Percentiles rank a stretch among this genome's conserved stretches.
Conservation (phyloP, 2,329 filamentous ascomycete species). For the Ascomycota sp. region DNA sequence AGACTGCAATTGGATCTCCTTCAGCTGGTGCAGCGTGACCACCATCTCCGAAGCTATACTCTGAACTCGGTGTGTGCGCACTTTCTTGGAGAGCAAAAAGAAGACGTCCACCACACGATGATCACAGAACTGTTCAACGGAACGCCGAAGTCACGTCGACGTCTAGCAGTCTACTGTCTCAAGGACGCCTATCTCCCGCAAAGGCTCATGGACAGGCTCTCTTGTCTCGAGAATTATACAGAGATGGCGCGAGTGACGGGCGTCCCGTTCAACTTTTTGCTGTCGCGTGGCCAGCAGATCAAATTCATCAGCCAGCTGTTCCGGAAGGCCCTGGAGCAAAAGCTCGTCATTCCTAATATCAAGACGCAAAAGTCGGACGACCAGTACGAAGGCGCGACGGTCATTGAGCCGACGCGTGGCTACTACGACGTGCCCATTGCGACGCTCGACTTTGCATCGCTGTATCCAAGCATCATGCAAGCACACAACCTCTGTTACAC, state of each 20-base stretch:
- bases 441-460: constrained; percentile 93
- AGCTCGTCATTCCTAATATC: constrained; percentile 82
- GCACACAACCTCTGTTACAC: constrained; percentile 98
- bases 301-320: constrained; percentile 97
- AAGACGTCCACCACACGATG: constrained; percentile 98
- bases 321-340: constrained; percentile 81
- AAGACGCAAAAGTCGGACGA: constrained; percentile 53
- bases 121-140: constrained; percentile 97
- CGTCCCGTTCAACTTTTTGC: constrained; percentile 86
- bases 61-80: constrained; percentile 91
- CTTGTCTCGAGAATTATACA: constrained; percentile 96
- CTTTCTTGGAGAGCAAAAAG: constrained; percentile 91
- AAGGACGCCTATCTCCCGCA: constrained; percentile 96
- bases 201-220: constrained; percentile 87
- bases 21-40: constrained; percentile 86
- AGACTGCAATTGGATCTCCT: constrained; percentile 81
- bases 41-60: constrained; percentile 90
- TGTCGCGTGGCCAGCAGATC: constrained; percentile 85
- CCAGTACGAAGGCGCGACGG: constrained; percentile 92
- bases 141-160: constrained; percentile 74
- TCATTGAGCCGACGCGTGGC: constrained; percentile 83
- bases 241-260: constrained; percentile 99
- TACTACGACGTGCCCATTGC: constrained; percentile 93
- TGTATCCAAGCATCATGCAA: constrained; percentile 97
- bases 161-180: constrained; percentile 84